phyloP scores from a whole-genome alignment of 257 asterid species.

The Apocynum venetum region DNA sequence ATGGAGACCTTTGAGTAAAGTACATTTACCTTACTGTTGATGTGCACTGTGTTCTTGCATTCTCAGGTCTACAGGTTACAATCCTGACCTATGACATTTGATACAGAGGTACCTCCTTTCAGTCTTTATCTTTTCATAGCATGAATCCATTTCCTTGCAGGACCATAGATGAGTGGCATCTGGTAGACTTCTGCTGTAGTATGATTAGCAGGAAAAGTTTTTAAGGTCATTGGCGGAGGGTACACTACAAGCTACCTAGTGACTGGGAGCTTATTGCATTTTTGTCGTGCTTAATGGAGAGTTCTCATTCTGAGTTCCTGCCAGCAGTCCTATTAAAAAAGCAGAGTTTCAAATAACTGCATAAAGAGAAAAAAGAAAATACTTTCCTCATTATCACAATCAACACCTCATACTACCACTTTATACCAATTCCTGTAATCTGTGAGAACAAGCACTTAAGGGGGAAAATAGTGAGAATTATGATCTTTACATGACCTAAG shows the following conservation, averaged over 20 bases:
- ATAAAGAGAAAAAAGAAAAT: neutral
- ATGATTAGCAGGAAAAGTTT: neutral
- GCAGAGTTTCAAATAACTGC: neutral
- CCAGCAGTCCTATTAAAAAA: constrained; percentile 6
- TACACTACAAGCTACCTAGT: neutral
- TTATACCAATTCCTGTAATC: neutral
- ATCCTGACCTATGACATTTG: neutral
- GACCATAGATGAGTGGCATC: neutral
- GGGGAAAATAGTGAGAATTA: neutral
- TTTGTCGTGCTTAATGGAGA: neutral
- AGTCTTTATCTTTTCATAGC: neutral
- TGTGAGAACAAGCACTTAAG: neutral
- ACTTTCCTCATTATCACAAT: no score
- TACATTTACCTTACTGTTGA: neutral
- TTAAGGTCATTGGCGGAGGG: neutral
- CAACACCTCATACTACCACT: neutral
- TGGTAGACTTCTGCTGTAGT: neutral
- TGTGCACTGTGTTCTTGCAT: neutral
- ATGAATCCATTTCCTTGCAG: neutral
- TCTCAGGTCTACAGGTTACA: constrained; percentile 1
- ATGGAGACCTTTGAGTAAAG: neutral
- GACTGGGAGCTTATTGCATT: neutral
- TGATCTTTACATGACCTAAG: no score
- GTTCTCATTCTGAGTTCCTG: constrained; percentile 13
- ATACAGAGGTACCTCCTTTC: neutral